Evolutionary conservation across 208 protist genomes (phyloP).

Genomic region (Trypanosoma mega): DNA sequence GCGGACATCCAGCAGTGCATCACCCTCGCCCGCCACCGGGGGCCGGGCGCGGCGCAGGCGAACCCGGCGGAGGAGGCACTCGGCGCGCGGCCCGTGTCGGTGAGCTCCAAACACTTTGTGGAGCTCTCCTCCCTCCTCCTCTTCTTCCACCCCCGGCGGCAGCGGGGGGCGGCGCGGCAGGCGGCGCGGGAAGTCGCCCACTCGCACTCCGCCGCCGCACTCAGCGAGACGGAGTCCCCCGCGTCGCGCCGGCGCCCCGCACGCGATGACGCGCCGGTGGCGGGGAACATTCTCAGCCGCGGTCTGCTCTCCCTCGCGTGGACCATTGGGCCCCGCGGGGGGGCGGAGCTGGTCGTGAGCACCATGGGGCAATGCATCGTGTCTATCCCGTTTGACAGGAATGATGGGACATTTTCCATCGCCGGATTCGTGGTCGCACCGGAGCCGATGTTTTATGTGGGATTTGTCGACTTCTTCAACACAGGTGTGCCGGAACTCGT

Average conservation of each 20-base stretch:
- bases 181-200: too few relatives aligned
- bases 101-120: slow-evolving; percentile 48
- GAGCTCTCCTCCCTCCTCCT: slow-evolving; percentile 48
- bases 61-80: slow-evolving; percentile 8
- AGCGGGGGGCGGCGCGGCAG: too few relatives aligned
- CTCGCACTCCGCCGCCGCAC: too few relatives aligned
- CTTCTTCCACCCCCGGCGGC: slow-evolving; percentile 30
- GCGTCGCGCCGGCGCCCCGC: not conserved
- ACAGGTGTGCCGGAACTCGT: slow-evolving; percentile 56
- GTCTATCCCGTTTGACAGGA: slow-evolving; percentile 53
- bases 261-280: slow-evolving; percentile 1
- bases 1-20: slow-evolving; percentile 62
- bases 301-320: slow-evolving; percentile 55
- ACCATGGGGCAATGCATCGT: slow-evolving; percentile 76
- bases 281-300: slow-evolving; percentile 70
- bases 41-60: not conserved
- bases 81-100: not conserved
- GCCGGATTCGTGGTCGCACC: slow-evolving; percentile 61
- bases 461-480: slow-evolving; percentile 74
- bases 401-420: slow-evolving; percentile 51
- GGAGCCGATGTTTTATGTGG: slow-evolving; percentile 72
- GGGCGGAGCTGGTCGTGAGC: slow-evolving; percentile 64
- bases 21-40: slow-evolving; percentile 30
- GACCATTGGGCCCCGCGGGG: slow-evolving; percentile 24
- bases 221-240: too few relatives aligned